These are phyloP conservation scores for Cryphonectria naterciae DNA, from an alignment of 2,329 filamentous ascomycete species.

Conservation along the genomic window DNA sequence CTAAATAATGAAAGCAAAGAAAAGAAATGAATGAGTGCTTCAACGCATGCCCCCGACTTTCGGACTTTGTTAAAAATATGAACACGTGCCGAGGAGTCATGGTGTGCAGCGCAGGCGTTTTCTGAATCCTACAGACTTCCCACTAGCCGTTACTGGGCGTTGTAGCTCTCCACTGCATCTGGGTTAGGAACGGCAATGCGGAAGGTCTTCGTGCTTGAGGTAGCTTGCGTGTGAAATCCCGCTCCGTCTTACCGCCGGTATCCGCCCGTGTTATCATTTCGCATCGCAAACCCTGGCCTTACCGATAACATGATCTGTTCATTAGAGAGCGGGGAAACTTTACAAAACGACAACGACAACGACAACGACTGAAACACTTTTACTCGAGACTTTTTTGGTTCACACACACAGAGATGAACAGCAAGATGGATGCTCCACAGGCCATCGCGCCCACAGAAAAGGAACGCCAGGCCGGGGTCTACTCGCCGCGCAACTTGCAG, in stretches of 20 bases:
- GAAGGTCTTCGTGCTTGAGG: neutral
- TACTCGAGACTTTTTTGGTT: neutral
- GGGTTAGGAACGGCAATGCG: neutral
- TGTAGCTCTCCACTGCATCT: neutral
- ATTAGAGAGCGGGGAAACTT: neutral
- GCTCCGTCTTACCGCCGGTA: neutral
- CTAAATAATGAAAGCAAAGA: neutral
- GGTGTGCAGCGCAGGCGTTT: too few relatives aligned
- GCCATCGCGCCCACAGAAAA: slow-evolving; percentile 20
- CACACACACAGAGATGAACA: neutral
- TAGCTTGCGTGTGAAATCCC: neutral
- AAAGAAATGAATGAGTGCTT: neutral
- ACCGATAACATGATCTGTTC: neutral
- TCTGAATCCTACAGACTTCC: too few relatives aligned
- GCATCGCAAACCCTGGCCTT: neutral
- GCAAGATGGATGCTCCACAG: slow-evolving; percentile 15
- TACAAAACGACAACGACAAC: neutral
- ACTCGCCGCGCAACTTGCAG: slow-evolving; percentile 25
- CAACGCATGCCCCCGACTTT: neutral
- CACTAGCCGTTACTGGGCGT: neutral
- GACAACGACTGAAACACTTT: neutral
- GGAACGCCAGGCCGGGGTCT: slow-evolving; percentile 24
- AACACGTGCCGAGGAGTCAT: too few relatives aligned
- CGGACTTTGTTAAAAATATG: neutral
- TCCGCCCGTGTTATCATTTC: neutral